Conservation (phyloP, 164 flowering plant species). For the Chimonanthus praecox region DNA sequence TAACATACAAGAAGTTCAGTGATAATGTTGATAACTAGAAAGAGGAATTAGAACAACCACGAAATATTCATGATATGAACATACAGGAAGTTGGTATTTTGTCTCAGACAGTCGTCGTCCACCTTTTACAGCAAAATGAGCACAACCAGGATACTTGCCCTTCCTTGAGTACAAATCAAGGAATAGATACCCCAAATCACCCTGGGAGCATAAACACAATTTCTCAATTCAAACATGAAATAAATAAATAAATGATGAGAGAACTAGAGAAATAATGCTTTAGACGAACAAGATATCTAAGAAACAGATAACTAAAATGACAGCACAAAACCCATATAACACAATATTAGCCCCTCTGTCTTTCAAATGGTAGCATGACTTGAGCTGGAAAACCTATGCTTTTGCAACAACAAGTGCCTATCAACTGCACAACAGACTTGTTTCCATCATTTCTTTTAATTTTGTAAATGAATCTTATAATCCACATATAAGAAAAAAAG, state of each 20-base stretch:
- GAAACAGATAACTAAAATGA: background rate
- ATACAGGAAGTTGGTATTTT: slow-evolving; percentile 95
- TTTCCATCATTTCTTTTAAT: too few relatives aligned
- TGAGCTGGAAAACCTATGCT: too few relatives aligned
- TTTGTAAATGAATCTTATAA: too few relatives aligned
- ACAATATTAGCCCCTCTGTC: too few relatives aligned
- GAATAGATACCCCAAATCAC: slow-evolving; percentile 87
- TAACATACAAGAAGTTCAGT: too few relatives aligned
- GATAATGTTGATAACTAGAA: background rate
- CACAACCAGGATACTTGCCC: slow-evolving; percentile 92
- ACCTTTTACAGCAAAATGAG: slow-evolving; percentile 95
- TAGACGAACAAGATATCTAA: background rate
- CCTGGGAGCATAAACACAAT: slow-evolving; percentile 40
- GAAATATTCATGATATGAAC: slow-evolving; percentile 17
- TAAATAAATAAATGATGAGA: background rate
- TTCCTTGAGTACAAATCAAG: slow-evolving; percentile 86
- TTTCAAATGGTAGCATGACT: too few relatives aligned
- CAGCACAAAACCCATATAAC: background rate
- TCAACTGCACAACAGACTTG: too few relatives aligned
- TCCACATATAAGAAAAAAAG: too few relatives aligned
- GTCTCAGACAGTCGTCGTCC: slow-evolving; percentile 73
- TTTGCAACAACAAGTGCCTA: too few relatives aligned
- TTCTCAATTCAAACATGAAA: slow-evolving; percentile 12
- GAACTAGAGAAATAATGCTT: background rate
- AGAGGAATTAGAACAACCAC: background rate